Percentiles rank a stretch among this genome's conserved stretches.
These are phyloP conservation scores for Salvia miltiorrhiza DNA, from an alignment of 257 asterid genomes.

Conservation along the genomic window DNA sequence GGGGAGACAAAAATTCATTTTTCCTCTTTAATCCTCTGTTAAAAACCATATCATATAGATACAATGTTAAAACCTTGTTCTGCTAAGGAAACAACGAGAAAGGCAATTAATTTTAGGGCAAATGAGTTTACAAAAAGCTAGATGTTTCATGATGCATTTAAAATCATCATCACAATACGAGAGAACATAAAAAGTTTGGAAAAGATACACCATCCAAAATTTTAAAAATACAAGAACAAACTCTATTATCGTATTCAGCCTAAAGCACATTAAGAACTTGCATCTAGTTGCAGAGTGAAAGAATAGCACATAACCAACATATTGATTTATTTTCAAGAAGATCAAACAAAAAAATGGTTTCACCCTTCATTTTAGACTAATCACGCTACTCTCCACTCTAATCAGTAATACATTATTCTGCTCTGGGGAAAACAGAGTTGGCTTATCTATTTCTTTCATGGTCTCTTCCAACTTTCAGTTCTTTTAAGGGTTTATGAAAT, in stretches of 20 bases:
- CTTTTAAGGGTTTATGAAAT: background rate
- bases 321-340: background rate
- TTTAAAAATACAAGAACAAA: background rate
- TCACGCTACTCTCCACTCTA: too few species aligned
- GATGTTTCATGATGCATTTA: background rate
- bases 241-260: background rate
- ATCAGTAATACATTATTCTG: background rate
- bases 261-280: too few species aligned
- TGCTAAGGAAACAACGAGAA: background rate
- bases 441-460: background rate
- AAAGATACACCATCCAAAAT: background rate
- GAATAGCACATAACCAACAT: background rate
- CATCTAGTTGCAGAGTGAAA: too few species aligned
- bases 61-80: background rate
- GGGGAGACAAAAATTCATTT: background rate
- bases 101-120: background rate
- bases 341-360: too few species aligned
- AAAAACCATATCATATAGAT: background rate
- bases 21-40: background rate
- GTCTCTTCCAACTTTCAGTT: background rate
- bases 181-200: background rate
- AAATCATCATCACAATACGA: background rate
- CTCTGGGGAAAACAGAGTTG: background rate
- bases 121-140: background rate
- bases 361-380: too few species aligned